Evolutionary conservation across 768 basidiomycete genomes (phyloP).

Genomic region (Agrocybe chaxingu): DNA sequence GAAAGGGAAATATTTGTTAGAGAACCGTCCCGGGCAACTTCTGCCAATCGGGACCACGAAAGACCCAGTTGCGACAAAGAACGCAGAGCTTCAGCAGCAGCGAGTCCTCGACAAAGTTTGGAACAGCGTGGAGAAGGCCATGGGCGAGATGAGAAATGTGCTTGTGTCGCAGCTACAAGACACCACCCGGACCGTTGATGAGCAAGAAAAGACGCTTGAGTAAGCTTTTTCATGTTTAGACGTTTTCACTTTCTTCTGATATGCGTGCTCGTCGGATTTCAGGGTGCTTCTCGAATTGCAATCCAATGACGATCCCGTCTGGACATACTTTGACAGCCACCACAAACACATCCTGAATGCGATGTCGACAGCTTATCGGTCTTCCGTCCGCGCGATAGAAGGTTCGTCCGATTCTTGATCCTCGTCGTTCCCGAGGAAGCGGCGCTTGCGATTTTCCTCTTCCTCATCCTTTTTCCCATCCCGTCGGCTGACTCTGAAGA

Average conservation of each 20-base stretch:
- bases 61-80: constrained; percentile 45
- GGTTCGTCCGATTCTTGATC: constrained; percentile 23
- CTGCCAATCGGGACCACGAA: constrained; percentile 65
- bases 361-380: constrained; percentile 62
- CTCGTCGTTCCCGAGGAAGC: no score
- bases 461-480: no score
- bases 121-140: constrained; percentile 91
- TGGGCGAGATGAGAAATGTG: constrained; percentile 83
- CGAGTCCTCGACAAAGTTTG: constrained; percentile 96
- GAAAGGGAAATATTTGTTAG: constrained; percentile 89
- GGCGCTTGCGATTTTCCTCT: no score
- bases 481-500: constrained; percentile 7
- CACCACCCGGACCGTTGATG: constrained; percentile 75
- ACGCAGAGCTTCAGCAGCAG: constrained; percentile 76
- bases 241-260: not conserved
- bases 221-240: constrained; percentile 23
- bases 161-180: constrained; percentile 82
- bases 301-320: constrained; percentile 84
- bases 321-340: constrained; percentile 94
- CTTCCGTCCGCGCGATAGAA: constrained; percentile 53
- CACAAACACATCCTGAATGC: constrained; percentile 81
- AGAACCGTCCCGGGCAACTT: constrained; percentile 85
- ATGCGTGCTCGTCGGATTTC: constrained; percentile 1
- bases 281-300: constrained; percentile 90
- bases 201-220: constrained; percentile 98